Base-by-base conservation (phyloP, 2,329 filamentous ascomycete species). In the Cryphonectria naterciae region DNA sequence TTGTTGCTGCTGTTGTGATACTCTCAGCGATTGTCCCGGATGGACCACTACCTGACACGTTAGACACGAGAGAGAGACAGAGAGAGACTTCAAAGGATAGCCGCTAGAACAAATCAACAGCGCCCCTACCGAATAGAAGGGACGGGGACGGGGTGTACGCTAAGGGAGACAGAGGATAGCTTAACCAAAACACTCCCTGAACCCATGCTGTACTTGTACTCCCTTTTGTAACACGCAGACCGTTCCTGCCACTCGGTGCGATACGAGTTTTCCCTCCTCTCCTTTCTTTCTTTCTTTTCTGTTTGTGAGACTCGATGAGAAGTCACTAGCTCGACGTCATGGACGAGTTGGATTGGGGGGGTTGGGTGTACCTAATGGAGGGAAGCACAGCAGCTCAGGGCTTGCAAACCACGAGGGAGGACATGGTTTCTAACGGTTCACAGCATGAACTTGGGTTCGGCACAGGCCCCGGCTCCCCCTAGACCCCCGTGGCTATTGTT, bases 331-430 rank as follows among this genome's bases (percentile, higher is more conserved):
- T 28, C 22, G 32, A 60, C 35, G 46, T 61, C 10, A 65, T 28
- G 52, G 10, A 61, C 17, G 32, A 39, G 35, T 19, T 19, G 32
- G 39, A 10, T 43, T 5, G 37, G 37, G 37, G 37, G 37, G 37
- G 37, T 39, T 11, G 37, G 37, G 10, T 11, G 37, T 13, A 1
- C 37, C 10, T 11, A 39, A 39, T 39, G 37, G 54, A 56, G 65
- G 60, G 46, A 11, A 49, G 65, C 60, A 72, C 37, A 60, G 52
- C 52, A 65, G 64, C 52, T n/a, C 46, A 22, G 22, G 43, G 35
- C 52, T 68, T 54, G 49, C 60, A 70, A 32, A 41, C 41, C 68
- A 72, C 58, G n/a, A 35, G 60, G 49, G 19, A 22, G 60, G 61
- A 32, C 28, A 61, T 65, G 58, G 32, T n/a, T 46, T 35, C 41